Base-by-base conservation (phyloP, 441 rosid species). In the Mallotus repandus region DNA sequence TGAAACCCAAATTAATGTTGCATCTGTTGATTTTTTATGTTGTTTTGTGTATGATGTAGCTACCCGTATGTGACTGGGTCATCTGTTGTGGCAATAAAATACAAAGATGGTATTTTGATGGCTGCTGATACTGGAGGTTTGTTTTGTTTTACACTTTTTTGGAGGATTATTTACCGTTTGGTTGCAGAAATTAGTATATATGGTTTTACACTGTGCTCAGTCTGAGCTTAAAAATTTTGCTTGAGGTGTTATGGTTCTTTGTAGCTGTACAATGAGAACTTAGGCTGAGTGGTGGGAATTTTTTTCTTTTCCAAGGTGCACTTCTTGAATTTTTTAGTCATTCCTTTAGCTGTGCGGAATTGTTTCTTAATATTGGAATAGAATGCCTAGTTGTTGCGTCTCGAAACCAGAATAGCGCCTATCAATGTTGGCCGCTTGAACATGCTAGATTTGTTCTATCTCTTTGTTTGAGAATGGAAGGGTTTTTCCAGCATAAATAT, bases 71-170 rank as follows among this genome's bases (percentile, higher is more conserved):
- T 93, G 69, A 95, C 95, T 45, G 98, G 98, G 50, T 89, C 98
- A 6, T 91, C 98, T 8, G 89, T 91, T 43, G 90, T 93, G 50
- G 98, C 99, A 76, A 63, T 95, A 76, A 95, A 95, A 87, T 95
- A 90, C 74, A 90, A 89, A 72, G 95, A 95, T 82, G 99, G 99
- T 16, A 90, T 95, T 73, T 80, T 95, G 76, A 93, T 95, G 98
- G 95, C 98, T 63, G 89, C 97, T 84, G 98, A 93, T 68, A 95
- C 87, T 97, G 98, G 97, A 82, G 98, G 99, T 93, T 73, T 58
- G 14, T 49, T 9, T 10, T 57, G 12, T 19, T 14, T 50, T n/a
- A 57, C 49, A 19, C 55, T 11, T 12, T 62, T 45, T 2, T 29
- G 32, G 32, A 29, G 32, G 21, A n/a, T 25, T 59, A 5, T 18